A percentile compares a stretch with the other conserved stretches of the same genome.
phyloP scores from a whole-genome alignment of 352 stramenopile species.

The Phytophthora cryptogea region DNA sequence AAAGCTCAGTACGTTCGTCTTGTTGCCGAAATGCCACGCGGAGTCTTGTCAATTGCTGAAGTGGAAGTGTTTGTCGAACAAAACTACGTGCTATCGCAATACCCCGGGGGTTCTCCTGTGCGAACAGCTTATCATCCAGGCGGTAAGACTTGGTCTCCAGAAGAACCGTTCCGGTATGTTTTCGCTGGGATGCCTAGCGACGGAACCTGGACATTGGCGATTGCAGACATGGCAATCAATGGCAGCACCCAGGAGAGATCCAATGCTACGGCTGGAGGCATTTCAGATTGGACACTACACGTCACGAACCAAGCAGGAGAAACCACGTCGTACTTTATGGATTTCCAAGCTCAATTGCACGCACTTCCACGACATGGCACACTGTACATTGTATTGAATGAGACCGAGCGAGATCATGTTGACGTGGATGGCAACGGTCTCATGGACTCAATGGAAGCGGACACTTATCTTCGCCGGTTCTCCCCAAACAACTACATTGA shows the following conservation, averaged over 20 bases:
- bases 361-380: slow-evolving; percentile 75
- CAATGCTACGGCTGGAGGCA: slow-evolving; percentile 47
- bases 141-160: slow-evolving; percentile 56
- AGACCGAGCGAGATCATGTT: slow-evolving; percentile 69
- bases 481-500: slow-evolving; percentile 49
- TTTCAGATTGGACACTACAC: slow-evolving; percentile 76
- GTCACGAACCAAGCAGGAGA: slow-evolving; percentile 69
- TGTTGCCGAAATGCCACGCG: slow-evolving; percentile 42
- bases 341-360: slow-evolving; percentile 60
- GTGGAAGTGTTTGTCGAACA: slow-evolving; percentile 73
- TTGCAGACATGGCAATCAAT: slow-evolving; percentile 44
- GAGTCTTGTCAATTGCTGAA: slow-evolving; percentile 66
- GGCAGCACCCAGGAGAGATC: slow-evolving; percentile 4
- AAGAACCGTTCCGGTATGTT: slow-evolving; percentile 57
- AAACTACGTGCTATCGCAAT: slow-evolving; percentile 60
- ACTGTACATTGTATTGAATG: slow-evolving; percentile 53
- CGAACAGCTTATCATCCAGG: slow-evolving; percentile 49
- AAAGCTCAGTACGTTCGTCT: slow-evolving; percentile 71
- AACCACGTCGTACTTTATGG: slow-evolving; percentile 64
- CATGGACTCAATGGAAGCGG: slow-evolving; percentile 61
- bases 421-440: slow-evolving; percentile 62
- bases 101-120: slow-evolving; percentile 59
- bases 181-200: slow-evolving; percentile 59
- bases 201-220: slow-evolving; percentile 61
- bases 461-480: slow-evolving; percentile 54